Evolutionary conservation across 179 eudicot species (phyloP).

Genomic region (Heliamphora pulchella): DNA sequence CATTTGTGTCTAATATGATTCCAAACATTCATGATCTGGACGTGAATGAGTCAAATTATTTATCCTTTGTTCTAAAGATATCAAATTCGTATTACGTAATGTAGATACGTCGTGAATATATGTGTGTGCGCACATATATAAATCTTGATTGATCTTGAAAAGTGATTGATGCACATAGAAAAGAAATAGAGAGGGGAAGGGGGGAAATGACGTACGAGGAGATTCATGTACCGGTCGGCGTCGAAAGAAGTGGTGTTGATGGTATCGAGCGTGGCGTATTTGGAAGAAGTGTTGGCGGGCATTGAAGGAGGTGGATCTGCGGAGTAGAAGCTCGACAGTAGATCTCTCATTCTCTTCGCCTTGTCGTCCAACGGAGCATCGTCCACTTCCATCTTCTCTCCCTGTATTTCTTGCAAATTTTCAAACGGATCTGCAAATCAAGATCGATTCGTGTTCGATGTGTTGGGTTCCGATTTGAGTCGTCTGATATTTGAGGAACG

Average conservation of each 20-base stretch:
- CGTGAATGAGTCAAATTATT: no score
- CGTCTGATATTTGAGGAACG: no score
- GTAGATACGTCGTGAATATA: no score
- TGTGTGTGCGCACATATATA: no score
- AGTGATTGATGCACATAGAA: not conserved
- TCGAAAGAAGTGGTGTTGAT: slow-evolving; percentile 84
- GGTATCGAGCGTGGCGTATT: slow-evolving; percentile 74
- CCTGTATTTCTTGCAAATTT: not conserved
- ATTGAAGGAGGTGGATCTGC: slow-evolving; percentile 47
- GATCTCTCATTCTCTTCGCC: slow-evolving; percentile 95
- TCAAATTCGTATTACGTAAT: not conserved
- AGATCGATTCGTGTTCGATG: not conserved
- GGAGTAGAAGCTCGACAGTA: slow-evolving; percentile 85
- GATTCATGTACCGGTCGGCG: slow-evolving; percentile 84
- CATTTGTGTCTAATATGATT: not conserved
- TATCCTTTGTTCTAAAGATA: no score
- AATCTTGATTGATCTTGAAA: not conserved
- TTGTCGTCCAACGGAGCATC: slow-evolving; percentile 77
- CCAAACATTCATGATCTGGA: no score
- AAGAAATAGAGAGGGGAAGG: not conserved
- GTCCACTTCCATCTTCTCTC: slow-evolving; percentile 46
- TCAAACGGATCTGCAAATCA: not conserved
- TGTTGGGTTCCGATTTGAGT: not conserved
- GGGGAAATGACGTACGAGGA: slow-evolving; percentile 41
- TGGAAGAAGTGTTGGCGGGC: slow-evolving; percentile 43